phyloP scores from a whole-genome alignment of 2,329 filamentous ascomycete genomes.

The Hansfordia pulvinata region DNA sequence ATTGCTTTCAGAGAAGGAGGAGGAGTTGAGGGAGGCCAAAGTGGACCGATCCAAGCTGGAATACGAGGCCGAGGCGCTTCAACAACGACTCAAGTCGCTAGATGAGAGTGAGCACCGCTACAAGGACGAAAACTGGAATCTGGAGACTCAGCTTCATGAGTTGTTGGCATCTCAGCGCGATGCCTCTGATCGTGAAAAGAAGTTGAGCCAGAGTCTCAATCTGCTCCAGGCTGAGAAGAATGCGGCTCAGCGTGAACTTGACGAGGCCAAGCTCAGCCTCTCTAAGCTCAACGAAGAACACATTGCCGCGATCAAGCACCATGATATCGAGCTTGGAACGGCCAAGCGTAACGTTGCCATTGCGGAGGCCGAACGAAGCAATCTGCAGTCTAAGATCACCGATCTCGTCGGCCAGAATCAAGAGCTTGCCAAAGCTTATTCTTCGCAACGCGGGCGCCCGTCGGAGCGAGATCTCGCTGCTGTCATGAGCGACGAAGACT shows the following conservation, averaged over 20 bases:
- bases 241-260: slow-evolving; percentile 68
- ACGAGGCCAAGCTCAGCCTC: slow-evolving; percentile 73
- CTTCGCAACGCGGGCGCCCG: slow-evolving; percentile 54
- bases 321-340: slow-evolving; percentile 77
- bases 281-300: slow-evolving; percentile 75
- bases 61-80: slow-evolving; percentile 64
- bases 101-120: slow-evolving; percentile 93
- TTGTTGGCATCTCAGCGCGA: slow-evolving; percentile 62
- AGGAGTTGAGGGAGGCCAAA: slow-evolving; percentile 62
- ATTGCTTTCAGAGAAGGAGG: slow-evolving; percentile 76
- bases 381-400: slow-evolving; percentile 73
- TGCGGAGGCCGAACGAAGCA: slow-evolving; percentile 65
- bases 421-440: slow-evolving; percentile 75
- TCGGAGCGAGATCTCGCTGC: slow-evolving; percentile 50
- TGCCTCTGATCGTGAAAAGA: slow-evolving; percentile 68
- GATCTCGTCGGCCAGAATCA: slow-evolving; percentile 82
- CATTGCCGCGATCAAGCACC: slow-evolving; percentile 60
- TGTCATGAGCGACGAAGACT: slow-evolving; percentile 46
- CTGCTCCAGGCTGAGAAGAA: slow-evolving; percentile 62
- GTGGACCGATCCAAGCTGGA: slow-evolving; percentile 69
- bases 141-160: slow-evolving; percentile 87
- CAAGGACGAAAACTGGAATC: slow-evolving; percentile 97
- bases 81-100: slow-evolving; percentile 66
- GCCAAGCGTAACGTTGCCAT: slow-evolving; percentile 68
- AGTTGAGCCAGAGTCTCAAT: slow-evolving; percentile 61